These are phyloP conservation scores for Geoglossum glabrum DNA, from an alignment of 495 filamentous ascomycete species.

Conservation along the genomic window DNA sequence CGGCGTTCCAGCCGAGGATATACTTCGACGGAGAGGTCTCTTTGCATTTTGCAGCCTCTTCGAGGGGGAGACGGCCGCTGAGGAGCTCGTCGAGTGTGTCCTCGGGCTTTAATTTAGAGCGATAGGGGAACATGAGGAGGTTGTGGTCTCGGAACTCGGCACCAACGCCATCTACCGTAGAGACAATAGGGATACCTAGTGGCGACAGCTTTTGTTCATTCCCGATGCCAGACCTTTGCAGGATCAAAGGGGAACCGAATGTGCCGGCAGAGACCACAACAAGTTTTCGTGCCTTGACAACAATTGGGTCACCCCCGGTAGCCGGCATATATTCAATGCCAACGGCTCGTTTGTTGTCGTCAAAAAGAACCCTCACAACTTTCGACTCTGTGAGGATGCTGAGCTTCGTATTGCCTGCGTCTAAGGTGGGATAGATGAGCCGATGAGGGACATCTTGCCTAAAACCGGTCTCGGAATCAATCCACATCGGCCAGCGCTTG, in stretches of 20 bases:
- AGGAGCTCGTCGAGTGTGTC: slow-evolving; percentile 12
- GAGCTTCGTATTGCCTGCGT: slow-evolving; percentile 7
- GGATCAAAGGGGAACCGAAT: background rate
- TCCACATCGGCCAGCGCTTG: slow-evolving; percentile 15
- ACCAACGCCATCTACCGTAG: slow-evolving; percentile 28
- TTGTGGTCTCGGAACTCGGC: slow-evolving; percentile 30
- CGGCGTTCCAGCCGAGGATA: slow-evolving; percentile 10
- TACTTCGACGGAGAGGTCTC: background rate
- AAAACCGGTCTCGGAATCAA: slow-evolving; percentile 15
- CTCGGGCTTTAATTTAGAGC: background rate
- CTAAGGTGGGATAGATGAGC: slow-evolving; percentile 19
- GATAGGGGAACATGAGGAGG: slow-evolving; percentile 9
- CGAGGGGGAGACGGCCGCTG: slow-evolving; percentile 5
- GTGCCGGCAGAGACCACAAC: background rate
- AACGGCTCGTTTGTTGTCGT: background rate
- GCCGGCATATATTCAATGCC: background rate
- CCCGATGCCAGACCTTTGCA: background rate
- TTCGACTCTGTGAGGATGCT: slow-evolving; percentile 10
- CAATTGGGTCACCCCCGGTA: background rate
- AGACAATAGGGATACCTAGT: slow-evolving; percentile 12
- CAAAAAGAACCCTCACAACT: slow-evolving; percentile 8
- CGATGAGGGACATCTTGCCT: slow-evolving; percentile 18
- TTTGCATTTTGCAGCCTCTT: slow-evolving; percentile 4
- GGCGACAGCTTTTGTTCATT: slow-evolving; percentile 7
- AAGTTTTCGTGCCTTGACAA: background rate